Percentiles rank a stretch among this genome's conserved stretches.
Evolutionary conservation across 1,139 yeast genomes (phyloP).

Genomic region (Saccharomycopsis crataegensis): DNA sequence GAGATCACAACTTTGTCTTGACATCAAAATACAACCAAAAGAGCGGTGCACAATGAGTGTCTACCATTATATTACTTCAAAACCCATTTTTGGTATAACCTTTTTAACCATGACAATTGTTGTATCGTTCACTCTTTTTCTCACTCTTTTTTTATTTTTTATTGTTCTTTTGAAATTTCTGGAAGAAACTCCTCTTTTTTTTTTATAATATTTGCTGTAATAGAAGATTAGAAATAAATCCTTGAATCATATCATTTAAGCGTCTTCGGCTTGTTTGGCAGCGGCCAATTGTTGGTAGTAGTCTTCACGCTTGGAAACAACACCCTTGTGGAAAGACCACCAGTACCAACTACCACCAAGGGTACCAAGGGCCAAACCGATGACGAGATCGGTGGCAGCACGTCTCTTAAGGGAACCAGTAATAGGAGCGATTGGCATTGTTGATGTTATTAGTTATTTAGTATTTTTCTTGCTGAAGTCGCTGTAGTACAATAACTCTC

Average conservation of each 20-base stretch:
- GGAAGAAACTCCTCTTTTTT: neutral
- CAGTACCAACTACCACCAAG: conserved; percentile 58
- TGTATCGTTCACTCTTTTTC: neutral
- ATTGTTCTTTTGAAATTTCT: neutral
- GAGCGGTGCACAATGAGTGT: too few relatives aligned
- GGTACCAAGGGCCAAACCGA: conserved; percentile 51
- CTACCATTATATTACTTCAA: too few relatives aligned
- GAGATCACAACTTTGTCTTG: too few relatives aligned
- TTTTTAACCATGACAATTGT: too few relatives aligned
- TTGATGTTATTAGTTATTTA: conserved; percentile 23
- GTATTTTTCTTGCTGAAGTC: too few relatives aligned
- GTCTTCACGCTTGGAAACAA: conserved; percentile 71
- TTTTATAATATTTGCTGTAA: neutral
- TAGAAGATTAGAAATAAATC: neutral
- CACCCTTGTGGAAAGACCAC: conserved; percentile 69
- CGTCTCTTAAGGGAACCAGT: conserved; percentile 79
- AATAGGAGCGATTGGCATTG: conserved; percentile 86
- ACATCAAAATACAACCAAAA: too few relatives aligned
- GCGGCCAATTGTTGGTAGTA: conserved; percentile 72
- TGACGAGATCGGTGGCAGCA: conserved; percentile 70
- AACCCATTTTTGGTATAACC: too few relatives aligned
- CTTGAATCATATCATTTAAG: conserved; percentile 3
- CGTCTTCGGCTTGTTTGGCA: conserved; percentile 64
- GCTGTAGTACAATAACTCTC: too few relatives aligned
- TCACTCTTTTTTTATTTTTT: neutral